phyloP scores from a whole-genome alignment of 768 basidiomycete species.

The Podaxis carcinomalis region DNA sequence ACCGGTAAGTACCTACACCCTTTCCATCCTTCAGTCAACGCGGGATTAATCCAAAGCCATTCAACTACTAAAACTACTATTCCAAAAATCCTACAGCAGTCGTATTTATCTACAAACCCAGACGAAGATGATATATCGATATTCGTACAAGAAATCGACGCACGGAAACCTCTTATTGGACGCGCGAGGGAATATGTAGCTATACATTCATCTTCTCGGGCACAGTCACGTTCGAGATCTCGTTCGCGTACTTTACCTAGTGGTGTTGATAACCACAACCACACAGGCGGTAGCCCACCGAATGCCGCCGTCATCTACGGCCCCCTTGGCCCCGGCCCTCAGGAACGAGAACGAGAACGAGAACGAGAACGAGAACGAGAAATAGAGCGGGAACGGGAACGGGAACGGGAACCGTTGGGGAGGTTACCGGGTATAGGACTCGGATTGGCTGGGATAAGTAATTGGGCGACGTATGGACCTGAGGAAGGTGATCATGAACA shows the following conservation, averaged over 20 bases:
- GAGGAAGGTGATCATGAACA: background rate
- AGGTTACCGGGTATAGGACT: slow-evolving; percentile 1
- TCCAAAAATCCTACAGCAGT: too few species aligned
- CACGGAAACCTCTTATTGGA: slow-evolving; percentile 58
- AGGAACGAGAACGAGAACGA: background rate
- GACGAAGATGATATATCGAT: slow-evolving; percentile 78
- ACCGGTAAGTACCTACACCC: background rate
- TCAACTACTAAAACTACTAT: too few species aligned
- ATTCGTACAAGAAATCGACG: slow-evolving; percentile 76
- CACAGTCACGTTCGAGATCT: background rate
- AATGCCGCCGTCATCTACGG: background rate
- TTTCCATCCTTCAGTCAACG: too few species aligned
- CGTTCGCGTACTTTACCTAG: background rate
- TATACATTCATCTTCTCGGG: too few species aligned
- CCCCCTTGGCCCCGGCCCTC: too few species aligned
- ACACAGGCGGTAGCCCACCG: background rate
- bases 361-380: background rate
- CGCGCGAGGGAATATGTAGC: slow-evolving; percentile 15
- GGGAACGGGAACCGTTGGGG: background rate
- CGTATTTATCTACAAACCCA: slow-evolving; percentile 27
- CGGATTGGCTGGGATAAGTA: slow-evolving; percentile 3
- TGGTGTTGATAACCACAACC: too few species aligned
- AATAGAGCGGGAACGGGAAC: too few species aligned
- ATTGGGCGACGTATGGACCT: background rate
- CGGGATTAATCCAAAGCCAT: too few species aligned